Base-by-base conservation (phyloP, 1,284 basidiomycete species). In the Pascua guehoae region DNA sequence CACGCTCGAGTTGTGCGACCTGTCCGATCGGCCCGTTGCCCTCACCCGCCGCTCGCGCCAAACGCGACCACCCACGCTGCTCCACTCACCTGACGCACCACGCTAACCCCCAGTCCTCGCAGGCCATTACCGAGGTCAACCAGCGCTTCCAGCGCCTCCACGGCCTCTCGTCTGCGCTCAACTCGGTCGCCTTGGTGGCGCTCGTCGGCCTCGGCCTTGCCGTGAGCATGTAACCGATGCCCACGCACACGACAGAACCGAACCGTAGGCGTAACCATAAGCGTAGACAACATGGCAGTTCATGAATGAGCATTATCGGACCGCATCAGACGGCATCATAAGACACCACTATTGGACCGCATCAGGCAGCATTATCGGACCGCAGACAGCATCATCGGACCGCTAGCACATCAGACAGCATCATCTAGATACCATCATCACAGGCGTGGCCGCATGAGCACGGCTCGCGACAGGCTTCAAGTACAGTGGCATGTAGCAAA, bases 161-260 rank as follows among this genome's bases (percentile, higher is more conserved):
- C 70, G 86, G 86, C 9, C 70, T 87, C 64, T 85, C 85, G 67
- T 63, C 68, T 5, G 51, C 58, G 15, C 80, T 84, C 52, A 89
- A 89, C 74, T 75, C 88, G 43, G 68, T 75, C 40, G 80, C 85
- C 15, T 77, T 88, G 63, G 69, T 89, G 58, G 81, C 84, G 5
- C 76, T 89, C 51, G 79, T 75, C 39, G 86, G 87, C 74, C 87
- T 90, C 66, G 88, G 88, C 41, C 75, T 90, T 44, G 66, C 64
- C 55, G 63, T 74, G n/a, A 72, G 70, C 67, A 68, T 71, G 64
- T 89, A 68, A 66, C n/a, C n/a, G 39, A 12, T 41, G 24, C 24
- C 24, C 24, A 32, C n/a, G n/a, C n/a, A n/a, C n/a, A n/a, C n/a
- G n/a, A n/a, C 41, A 41, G 12, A 8, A n/a, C 12, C 41, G 8